These are phyloP conservation scores for Fagus sylvatica DNA, from an alignment of 306 rosid species.

Conservation along the genomic window DNA sequence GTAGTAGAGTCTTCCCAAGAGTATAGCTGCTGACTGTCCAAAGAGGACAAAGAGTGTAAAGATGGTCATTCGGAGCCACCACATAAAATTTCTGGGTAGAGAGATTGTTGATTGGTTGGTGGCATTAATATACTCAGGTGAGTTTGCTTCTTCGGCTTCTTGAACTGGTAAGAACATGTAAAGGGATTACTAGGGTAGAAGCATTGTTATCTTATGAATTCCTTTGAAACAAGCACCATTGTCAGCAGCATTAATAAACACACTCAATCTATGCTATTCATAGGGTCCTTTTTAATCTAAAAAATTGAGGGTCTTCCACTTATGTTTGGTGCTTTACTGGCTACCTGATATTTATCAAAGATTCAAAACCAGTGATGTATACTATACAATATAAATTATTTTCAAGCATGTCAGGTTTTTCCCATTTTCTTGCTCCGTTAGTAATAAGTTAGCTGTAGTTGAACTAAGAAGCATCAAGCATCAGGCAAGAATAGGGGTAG, in stretches of 20 bases:
- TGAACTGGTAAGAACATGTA: constrained; percentile 10
- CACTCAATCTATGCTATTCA: background rate
- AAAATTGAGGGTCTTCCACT: background rate
- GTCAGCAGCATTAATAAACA: background rate
- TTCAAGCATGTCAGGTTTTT: no score
- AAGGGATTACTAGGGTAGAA: background rate
- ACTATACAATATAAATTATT: no score
- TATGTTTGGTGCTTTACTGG: no score
- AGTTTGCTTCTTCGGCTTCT: constrained; percentile 13
- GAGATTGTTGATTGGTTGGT: background rate
- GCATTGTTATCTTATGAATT: background rate
- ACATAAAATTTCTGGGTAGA: no score
- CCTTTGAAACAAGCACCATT: background rate
- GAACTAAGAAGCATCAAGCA: no score
- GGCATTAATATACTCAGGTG: background rate
- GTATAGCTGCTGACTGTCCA: constrained; percentile 38
- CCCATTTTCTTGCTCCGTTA: no score
- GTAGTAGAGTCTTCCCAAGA: constrained; percentile 46
- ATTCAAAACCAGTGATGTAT: no score
- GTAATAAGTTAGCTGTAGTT: no score
- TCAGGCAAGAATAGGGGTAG: no score
- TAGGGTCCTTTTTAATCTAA: background rate
- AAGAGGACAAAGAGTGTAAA: background rate
- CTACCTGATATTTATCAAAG: no score
- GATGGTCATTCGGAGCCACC: background rate